phyloP scores from a whole-genome alignment of 1,139 yeast species.

The Taphrina wiesneri region DNA sequence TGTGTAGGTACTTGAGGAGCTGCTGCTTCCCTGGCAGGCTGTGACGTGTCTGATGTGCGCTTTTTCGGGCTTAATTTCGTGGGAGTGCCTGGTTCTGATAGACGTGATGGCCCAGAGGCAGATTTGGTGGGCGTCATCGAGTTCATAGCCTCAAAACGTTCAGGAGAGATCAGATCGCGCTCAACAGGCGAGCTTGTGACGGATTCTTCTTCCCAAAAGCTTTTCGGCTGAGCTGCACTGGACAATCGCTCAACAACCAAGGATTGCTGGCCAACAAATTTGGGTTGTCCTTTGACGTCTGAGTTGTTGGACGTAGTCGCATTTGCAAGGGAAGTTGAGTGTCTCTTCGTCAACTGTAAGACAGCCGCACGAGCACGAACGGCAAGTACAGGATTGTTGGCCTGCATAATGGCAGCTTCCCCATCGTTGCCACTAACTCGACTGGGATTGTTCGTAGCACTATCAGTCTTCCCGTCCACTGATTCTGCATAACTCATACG shows the following conservation, averaged over 20 bases:
- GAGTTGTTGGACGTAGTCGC: background rate
- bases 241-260: background rate
- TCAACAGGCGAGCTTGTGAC: constrained; percentile 21
- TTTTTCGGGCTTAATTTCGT: background rate
- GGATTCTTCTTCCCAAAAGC: constrained; percentile 25
- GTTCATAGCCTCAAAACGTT: background rate
- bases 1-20: background rate
- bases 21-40: background rate
- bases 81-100: background rate
- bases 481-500: constrained; percentile 32
- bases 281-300: background rate
- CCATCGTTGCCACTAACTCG: background rate
- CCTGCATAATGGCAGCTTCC: constrained; percentile 28
- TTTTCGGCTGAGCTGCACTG: background rate
- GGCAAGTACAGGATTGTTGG: constrained; percentile 20
- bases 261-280: background rate
- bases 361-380: constrained; percentile 15
- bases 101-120: background rate
- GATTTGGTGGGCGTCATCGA: background rate
- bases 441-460: background rate
- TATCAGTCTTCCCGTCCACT: background rate
- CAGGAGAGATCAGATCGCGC: constrained; percentile 19
- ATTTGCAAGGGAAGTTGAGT: background rate
- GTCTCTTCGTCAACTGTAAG: constrained; percentile 4
- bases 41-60: background rate